Base-by-base conservation (phyloP, 768 basidiomycete genomes). In the Calocybe cyanea region DNA sequence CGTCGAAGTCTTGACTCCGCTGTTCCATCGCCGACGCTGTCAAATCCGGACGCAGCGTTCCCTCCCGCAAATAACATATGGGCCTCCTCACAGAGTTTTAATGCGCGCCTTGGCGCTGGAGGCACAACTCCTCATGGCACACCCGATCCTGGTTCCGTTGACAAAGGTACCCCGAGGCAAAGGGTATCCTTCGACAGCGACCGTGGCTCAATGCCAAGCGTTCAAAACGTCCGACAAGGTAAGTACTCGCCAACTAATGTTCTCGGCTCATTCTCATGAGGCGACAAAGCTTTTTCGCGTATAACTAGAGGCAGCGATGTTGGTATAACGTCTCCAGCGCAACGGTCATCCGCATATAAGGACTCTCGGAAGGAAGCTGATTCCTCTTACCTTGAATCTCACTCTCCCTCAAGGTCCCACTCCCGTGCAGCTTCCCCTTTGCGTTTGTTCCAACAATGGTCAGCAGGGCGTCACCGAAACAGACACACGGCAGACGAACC, bases 111-210 rank as follows among this genome's bases (percentile, higher is more conserved):
- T 1, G 39, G 41, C 32, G 36, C 49, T 17, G 50, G 41, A 33
- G 51, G 42, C 21, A 53, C 57, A 7, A 31, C 47, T 17, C 56
- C 57, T 21, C 59, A 46, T 23, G 46, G 53, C 13, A 62, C 56
- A 36, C 66, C 71, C 1, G 50, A 51, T 5, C 72, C 77, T 4
- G 60, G 63, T 6, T 70, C 73, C 2, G 49, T 57, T 0, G 68
- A 68, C 14, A 70, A 63, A 41, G 72, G 70, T 6, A 75, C 72
- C 2, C 71, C 79, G 2, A 67, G 61, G 30, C 77, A 77, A 49
- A 73, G 76, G 32, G 70, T 78, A 28, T 78, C 77, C 0, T 77
- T 78, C 15, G 81, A 84, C 23, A 77, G 73, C 48, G 79, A 80
- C 40, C 63, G 71, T 19, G 57, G 56, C 11, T 74, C 71, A 17